Conservation (phyloP, 495 filamentous ascomycete species). For the Penicillium angulare region DNA sequence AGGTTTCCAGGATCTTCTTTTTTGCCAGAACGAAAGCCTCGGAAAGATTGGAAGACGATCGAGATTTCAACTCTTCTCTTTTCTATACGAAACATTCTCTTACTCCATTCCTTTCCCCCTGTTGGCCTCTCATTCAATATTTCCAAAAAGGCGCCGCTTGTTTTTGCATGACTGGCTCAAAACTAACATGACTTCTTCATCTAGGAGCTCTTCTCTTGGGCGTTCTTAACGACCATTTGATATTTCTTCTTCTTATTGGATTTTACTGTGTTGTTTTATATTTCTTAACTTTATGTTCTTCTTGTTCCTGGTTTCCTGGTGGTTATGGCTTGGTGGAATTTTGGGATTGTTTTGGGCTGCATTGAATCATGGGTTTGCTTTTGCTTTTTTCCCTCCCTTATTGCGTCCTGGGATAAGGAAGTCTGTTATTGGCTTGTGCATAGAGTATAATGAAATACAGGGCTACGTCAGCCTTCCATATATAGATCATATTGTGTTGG, state of each 20-base stretch:
- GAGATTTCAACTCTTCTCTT: too few relatives aligned
- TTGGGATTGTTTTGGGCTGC: slow-evolving; percentile 7
- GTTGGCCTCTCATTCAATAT: not conserved
- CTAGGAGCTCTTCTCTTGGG: not conserved
- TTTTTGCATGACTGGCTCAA: not conserved
- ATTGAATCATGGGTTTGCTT: slow-evolving; percentile 22
- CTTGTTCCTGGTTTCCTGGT: slow-evolving; percentile 8
- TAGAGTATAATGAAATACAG: slow-evolving; percentile 27
- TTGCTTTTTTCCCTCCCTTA: not conserved
- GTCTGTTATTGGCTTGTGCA: slow-evolving; percentile 18
- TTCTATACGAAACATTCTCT: too few relatives aligned
- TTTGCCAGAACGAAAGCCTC: too few relatives aligned
- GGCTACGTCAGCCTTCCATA: not conserved
- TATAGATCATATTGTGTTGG: not conserved
- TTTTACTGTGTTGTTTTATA: not conserved
- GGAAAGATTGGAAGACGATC: too few relatives aligned
- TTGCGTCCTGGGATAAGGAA: slow-evolving; percentile 14
- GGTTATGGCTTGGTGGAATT: slow-evolving; percentile 14
- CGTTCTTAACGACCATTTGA: not conserved
- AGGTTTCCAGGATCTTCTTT: too few relatives aligned
- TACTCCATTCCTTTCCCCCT: too few relatives aligned
- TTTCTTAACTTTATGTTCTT: slow-evolving; percentile 3
- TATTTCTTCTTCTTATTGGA: slow-evolving; percentile 3
- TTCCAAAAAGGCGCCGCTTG: too few relatives aligned
- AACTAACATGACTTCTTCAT: not conserved